Percentiles rank a stretch among this genome's conserved stretches.
phyloP scores from a whole-genome alignment of 352 stramenopile species.

The Phytophthora vignae region DNA sequence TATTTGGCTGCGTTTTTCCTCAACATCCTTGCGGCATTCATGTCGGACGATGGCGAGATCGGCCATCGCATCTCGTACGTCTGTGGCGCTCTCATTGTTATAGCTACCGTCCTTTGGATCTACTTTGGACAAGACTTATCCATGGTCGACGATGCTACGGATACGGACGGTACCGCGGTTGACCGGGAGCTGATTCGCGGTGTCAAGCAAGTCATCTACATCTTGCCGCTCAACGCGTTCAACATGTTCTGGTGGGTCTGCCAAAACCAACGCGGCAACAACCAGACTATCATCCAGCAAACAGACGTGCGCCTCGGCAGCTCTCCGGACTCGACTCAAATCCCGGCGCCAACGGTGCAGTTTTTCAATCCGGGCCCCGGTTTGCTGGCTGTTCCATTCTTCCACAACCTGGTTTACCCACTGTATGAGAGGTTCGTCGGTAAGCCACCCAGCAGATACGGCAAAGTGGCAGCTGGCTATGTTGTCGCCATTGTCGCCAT shows the following conservation, averaged over 20 bases:
- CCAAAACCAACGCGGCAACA: conserved; percentile 74
- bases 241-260: conserved; percentile 66
- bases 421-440: conserved; percentile 44
- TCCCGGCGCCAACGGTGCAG: conserved; percentile 56
- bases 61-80: conserved; percentile 57
- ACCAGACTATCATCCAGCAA: conserved; percentile 75
- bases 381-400: conserved; percentile 49
- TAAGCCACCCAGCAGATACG: conserved; percentile 49
- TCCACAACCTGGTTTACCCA: conserved; percentile 51
- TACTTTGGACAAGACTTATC: conserved; percentile 46
- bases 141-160: conserved; percentile 51
- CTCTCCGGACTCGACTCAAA: conserved; percentile 42
- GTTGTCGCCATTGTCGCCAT: conserved; percentile 45
- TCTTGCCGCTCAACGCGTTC: conserved; percentile 43
- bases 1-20: conserved; percentile 51
- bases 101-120: conserved; percentile 56
- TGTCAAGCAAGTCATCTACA: conserved; percentile 58
- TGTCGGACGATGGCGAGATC: conserved; percentile 40
- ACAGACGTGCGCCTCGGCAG: conserved; percentile 56
- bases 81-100: conserved; percentile 34
- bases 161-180: conserved; percentile 40
- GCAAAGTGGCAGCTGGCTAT: conserved; percentile 45
- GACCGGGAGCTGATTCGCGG: conserved; percentile 51
- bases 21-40: conserved; percentile 64
- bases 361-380: conserved; percentile 51